phyloP scores from a whole-genome alignment of 1,284 basidiomycete species.

The Ustilago trichophora region DNA sequence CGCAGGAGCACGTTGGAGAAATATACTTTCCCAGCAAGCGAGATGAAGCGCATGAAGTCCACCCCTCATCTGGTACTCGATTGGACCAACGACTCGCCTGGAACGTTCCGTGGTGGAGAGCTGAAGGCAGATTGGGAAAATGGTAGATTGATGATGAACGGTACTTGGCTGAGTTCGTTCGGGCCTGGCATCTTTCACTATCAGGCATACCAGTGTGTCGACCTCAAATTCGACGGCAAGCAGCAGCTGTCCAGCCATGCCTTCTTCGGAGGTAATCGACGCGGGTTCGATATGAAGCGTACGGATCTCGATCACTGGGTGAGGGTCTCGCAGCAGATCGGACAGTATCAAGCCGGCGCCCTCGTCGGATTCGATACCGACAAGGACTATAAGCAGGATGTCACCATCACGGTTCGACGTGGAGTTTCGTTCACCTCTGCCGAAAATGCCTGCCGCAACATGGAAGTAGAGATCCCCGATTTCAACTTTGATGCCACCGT shows the following conservation, averaged over 20 bases:
- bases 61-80: conserved; percentile 52
- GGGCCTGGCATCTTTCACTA: conserved; percentile 42
- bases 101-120: conserved; percentile 47
- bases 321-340: conserved; percentile 35
- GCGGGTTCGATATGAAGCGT: conserved; percentile 49
- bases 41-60: conserved; percentile 27
- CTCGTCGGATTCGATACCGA: conserved; percentile 36
- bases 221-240: conserved; percentile 45
- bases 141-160: conserved; percentile 51
- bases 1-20: conserved; percentile 51
- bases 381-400: conserved; percentile 4
- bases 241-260: conserved; percentile 47
- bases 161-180: conserved; percentile 50
- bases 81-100: conserved; percentile 59
- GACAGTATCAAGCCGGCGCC: conserved; percentile 52
- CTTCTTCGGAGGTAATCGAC: conserved; percentile 53
- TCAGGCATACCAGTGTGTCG: conserved; percentile 51
- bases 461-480: conserved; percentile 51
- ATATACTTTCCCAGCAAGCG: conserved; percentile 47
- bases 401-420: conserved; percentile 44
- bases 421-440: conserved; percentile 54
- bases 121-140: conserved; percentile 39
- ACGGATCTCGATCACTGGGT: conserved; percentile 38
- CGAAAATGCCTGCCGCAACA: conserved; percentile 55
- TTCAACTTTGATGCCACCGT: conserved; percentile 48